Evolutionary conservation across 2,329 filamentous ascomycete genomes (phyloP).

Genomic region (Alternaria arbusti): DNA sequence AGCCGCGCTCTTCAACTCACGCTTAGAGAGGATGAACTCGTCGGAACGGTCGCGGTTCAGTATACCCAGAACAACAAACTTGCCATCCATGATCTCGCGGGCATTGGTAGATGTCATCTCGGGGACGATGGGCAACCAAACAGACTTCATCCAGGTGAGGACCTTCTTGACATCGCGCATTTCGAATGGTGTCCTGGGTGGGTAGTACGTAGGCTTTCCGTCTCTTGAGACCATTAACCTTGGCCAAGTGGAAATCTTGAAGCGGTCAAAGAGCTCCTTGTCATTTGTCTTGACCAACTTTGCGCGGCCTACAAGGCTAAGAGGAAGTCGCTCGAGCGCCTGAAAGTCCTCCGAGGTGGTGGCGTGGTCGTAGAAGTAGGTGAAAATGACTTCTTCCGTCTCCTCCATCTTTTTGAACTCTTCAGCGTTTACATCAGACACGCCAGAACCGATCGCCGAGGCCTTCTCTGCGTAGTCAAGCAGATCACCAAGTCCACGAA

Average conservation of each 20-base stretch:
- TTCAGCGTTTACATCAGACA: constrained; percentile 79
- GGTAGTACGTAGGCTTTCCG: constrained; percentile 88
- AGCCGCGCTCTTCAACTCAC: constrained; percentile 94
- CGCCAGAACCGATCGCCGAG: constrained; percentile 74
- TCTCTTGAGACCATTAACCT: constrained; percentile 87
- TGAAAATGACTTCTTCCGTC: constrained; percentile 93
- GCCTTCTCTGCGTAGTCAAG: constrained; percentile 87
- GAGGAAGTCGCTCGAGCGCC: constrained; percentile 82
- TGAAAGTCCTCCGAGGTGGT: constrained; percentile 91
- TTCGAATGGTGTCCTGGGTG: constrained; percentile 82
- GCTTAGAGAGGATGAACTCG: constrained; percentile 77
- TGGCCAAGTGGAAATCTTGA: constrained; percentile 98
- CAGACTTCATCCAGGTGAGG: constrained; percentile 90
- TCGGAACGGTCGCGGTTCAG: constrained; percentile 80
- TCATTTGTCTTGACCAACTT: constrained; percentile 92
- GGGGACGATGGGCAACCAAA: constrained; percentile 95
- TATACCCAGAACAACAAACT: constrained; percentile 91
- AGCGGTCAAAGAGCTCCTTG: constrained; percentile 74
- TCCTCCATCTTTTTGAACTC: constrained; percentile 83
- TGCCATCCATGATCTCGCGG: constrained; percentile 91
- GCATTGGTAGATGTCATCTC: constrained; percentile 92
- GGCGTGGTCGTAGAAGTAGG: constrained; percentile 97
- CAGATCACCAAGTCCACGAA: constrained; percentile 90
- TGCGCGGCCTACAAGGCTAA: constrained; percentile 88
- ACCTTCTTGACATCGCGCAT: constrained; percentile 88